Conservation (phyloP, 106 monocot genomes). For the Apostasia ramifera region DNA sequence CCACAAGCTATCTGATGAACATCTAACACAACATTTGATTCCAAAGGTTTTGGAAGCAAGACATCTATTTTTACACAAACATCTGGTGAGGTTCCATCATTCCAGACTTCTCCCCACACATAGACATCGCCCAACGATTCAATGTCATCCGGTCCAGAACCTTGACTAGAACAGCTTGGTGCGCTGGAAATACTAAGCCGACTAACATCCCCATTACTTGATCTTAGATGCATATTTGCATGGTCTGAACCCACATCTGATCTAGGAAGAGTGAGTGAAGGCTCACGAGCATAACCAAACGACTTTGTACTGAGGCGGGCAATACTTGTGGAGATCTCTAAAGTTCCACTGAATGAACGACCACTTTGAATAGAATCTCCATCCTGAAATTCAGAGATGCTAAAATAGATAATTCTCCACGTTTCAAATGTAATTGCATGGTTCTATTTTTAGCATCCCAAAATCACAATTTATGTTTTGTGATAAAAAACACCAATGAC, state of each 20-base stretch:
- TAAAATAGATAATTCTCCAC: background rate
- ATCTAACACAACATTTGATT: conserved; percentile 59
- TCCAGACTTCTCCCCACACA: conserved; percentile 64
- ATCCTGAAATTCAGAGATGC: conserved; percentile 29
- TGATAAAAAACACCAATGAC: too few species aligned
- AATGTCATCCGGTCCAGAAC: conserved; percentile 63
- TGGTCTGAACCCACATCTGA: conserved; percentile 56
- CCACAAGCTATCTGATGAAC: conserved; percentile 63
- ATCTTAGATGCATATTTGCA: conserved; percentile 73
- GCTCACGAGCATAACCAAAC: conserved; percentile 15
- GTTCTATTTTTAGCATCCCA: too few species aligned
- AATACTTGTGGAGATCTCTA: conserved; percentile 21
- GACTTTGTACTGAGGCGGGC: background rate
- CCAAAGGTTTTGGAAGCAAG: conserved; percentile 49
- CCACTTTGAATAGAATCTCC: conserved; percentile 25
- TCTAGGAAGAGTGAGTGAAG: conserved; percentile 30
- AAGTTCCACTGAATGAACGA: conserved; percentile 30
- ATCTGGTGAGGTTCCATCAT: conserved; percentile 23
- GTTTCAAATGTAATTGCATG: background rate
- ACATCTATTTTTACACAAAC: conserved; percentile 25
- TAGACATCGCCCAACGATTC: conserved; percentile 69
- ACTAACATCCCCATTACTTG: conserved; percentile 42
- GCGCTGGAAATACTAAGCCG: conserved; percentile 59
- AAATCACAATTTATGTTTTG: too few species aligned
- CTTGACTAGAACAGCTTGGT: conserved; percentile 62